Evolutionary conservation across 345 rosid species (phyloP).

Genomic region (Lagerstroemia speciosa): DNA sequence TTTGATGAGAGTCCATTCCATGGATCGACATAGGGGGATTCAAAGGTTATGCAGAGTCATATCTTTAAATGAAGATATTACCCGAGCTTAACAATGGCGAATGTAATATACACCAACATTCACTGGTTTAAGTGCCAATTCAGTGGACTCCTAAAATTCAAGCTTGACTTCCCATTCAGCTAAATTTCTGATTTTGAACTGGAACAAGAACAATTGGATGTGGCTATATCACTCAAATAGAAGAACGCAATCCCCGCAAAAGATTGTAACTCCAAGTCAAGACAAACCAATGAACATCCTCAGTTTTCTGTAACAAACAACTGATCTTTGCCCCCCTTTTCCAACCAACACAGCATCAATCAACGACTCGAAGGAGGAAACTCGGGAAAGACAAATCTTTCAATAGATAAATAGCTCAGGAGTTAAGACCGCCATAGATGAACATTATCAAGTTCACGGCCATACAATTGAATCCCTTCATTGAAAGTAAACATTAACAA

Average conservation of each 20-base stretch:
- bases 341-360: neutral
- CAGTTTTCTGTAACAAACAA: neutral
- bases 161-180: neutral
- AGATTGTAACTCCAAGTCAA: neutral
- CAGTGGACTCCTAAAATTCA: neutral
- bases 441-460: neutral
- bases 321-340: neutral
- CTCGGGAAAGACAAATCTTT: neutral
- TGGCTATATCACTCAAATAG: neutral
- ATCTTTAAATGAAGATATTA: neutral
- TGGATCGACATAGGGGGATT: neutral
- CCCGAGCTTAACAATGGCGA: neutral
- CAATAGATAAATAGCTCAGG: neutral
- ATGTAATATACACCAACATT: neutral
- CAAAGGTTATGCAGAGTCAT: neutral
- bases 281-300: neutral
- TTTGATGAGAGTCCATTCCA: neutral
- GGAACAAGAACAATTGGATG: neutral
- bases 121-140: neutral
- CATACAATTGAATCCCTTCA: neutral
- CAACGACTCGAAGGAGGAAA: neutral
- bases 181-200: neutral
- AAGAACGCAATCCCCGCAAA: neutral
- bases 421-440: neutral
- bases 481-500: neutral